Conservation (phyloP, 495 filamentous ascomycete genomes). For the Staphylotrichum tortipilum region DNA sequence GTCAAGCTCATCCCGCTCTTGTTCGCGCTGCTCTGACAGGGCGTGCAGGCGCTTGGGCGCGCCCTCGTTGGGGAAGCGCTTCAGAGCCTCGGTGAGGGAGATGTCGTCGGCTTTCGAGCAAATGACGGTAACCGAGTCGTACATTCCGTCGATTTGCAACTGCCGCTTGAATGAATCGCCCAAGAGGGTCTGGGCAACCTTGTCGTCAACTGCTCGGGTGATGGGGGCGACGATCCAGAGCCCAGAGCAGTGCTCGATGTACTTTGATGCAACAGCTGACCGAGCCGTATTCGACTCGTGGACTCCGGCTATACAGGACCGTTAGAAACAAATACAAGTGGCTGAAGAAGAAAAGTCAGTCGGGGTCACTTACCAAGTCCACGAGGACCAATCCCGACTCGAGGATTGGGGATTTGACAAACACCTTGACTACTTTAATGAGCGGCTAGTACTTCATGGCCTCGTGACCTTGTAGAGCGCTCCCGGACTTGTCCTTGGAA, state of each 20-base stretch:
- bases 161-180: slow-evolving; percentile 56
- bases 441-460: slow-evolving; percentile 56
- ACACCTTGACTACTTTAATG: slow-evolving; percentile 55
- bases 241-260: slow-evolving; percentile 49
- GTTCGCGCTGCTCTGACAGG: too few species aligned
- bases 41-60: slow-evolving; percentile 2
- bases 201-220: slow-evolving; percentile 56
- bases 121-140: slow-evolving; percentile 52
- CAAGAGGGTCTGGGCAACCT: slow-evolving; percentile 52
- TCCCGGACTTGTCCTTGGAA: slow-evolving; percentile 22
- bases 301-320: slow-evolving; percentile 57
- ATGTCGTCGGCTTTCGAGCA: slow-evolving; percentile 67
- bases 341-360: slow-evolving; percentile 49
- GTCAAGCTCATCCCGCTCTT: too few species aligned
- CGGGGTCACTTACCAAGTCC: slow-evolving; percentile 42
- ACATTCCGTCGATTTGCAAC: slow-evolving; percentile 54
- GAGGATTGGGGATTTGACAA: slow-evolving; percentile 46
- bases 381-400: slow-evolving; percentile 57
- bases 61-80: slow-evolving; percentile 2
- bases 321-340: slow-evolving; percentile 54
- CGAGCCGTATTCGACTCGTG: slow-evolving; percentile 59
- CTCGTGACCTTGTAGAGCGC: slow-evolving; percentile 12
- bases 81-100: slow-evolving; percentile 25
- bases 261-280: slow-evolving; percentile 49
- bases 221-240: slow-evolving; percentile 60